phyloP scores from a whole-genome alignment of 2,329 filamentous ascomycete genomes.

The Xylariaceae sp. region DNA sequence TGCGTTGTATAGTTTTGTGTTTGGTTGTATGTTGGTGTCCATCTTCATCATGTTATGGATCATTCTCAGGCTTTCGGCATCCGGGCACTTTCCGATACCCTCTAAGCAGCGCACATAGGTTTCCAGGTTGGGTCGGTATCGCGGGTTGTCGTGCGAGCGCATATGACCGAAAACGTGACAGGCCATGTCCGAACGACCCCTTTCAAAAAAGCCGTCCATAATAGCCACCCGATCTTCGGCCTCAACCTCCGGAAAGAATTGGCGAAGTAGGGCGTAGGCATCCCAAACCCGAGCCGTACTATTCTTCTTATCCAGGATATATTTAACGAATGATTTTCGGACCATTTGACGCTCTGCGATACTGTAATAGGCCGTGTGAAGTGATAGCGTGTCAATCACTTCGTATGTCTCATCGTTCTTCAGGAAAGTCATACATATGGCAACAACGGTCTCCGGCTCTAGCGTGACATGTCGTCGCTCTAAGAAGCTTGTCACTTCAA shows the following conservation, averaged over 20 bases:
- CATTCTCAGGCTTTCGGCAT: constrained; percentile 62
- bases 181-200: constrained; percentile 77
- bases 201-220: constrained; percentile 77
- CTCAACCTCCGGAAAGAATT: constrained; percentile 62
- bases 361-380: constrained; percentile 66
- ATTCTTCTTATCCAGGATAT: constrained; percentile 58
- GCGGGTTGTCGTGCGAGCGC: constrained; percentile 65
- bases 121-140: constrained; percentile 61
- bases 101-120: constrained; percentile 76
- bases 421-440: constrained; percentile 69
- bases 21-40: constrained; percentile 72
- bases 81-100: constrained; percentile 60
- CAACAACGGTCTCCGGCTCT: constrained; percentile 67
- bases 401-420: constrained; percentile 71
- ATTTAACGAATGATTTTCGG: constrained; percentile 59
- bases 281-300: constrained; percentile 61
- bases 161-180: constrained; percentile 87
- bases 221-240: constrained; percentile 60
- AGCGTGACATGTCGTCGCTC: constrained; percentile 65
- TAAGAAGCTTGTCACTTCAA: constrained; percentile 66
- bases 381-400: constrained; percentile 74
- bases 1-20: constrained; percentile 72
- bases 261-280: constrained; percentile 59
- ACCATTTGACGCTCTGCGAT: constrained; percentile 63
- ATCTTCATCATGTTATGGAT: constrained; percentile 94